phyloP scores from a whole-genome alignment of 2,329 filamentous ascomycete species.

The Drechslerella stenobrocha region DNA sequence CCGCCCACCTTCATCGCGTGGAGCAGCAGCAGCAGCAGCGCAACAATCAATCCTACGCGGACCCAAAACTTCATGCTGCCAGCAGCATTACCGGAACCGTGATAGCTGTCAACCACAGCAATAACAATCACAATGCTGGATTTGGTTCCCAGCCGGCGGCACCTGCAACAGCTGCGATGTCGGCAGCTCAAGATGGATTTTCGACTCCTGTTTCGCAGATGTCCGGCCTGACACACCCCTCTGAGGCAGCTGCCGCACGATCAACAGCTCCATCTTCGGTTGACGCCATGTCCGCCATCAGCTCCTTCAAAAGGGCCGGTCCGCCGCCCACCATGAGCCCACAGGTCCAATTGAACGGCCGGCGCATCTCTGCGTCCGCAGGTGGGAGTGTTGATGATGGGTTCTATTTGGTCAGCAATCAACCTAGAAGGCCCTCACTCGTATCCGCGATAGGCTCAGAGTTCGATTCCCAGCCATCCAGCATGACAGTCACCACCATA shows the following conservation, averaged over 20 bases:
- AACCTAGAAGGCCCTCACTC: slow-evolving; percentile 18
- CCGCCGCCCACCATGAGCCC: slow-evolving; percentile 13
- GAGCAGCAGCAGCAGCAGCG: slow-evolving; percentile 2
- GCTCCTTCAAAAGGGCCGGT: slow-evolving; percentile 31
- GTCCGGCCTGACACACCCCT: slow-evolving; percentile 38
- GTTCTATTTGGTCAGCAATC: slow-evolving; percentile 22
- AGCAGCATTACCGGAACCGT: neutral
- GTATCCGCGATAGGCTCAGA: slow-evolving; percentile 32
- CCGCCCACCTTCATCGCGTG: slow-evolving; percentile 10
- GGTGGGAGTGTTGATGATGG: slow-evolving; percentile 26
- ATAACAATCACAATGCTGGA: slow-evolving; percentile 1
- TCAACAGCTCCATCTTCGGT: slow-evolving; percentile 45
- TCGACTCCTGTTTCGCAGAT: slow-evolving; percentile 45
- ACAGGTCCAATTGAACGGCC: slow-evolving; percentile 40
- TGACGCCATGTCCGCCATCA: slow-evolving; percentile 36
- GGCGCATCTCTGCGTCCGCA: slow-evolving; percentile 28
- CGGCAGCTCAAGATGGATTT: slow-evolving; percentile 19
- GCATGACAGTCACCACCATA: slow-evolving; percentile 45
- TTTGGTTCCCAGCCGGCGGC: slow-evolving; percentile 1
- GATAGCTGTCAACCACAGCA: neutral
- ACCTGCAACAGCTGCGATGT: neutral
- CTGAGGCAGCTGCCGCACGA: slow-evolving; percentile 28
- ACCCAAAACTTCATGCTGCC: neutral
- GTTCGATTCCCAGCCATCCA: slow-evolving; percentile 44
- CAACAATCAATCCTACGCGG: no score